Evolutionary conservation across 352 stramenopile genomes (phyloP), one percentile per base, ranked within the genome.

Genomic region (Peronospora farinosa): DNA sequence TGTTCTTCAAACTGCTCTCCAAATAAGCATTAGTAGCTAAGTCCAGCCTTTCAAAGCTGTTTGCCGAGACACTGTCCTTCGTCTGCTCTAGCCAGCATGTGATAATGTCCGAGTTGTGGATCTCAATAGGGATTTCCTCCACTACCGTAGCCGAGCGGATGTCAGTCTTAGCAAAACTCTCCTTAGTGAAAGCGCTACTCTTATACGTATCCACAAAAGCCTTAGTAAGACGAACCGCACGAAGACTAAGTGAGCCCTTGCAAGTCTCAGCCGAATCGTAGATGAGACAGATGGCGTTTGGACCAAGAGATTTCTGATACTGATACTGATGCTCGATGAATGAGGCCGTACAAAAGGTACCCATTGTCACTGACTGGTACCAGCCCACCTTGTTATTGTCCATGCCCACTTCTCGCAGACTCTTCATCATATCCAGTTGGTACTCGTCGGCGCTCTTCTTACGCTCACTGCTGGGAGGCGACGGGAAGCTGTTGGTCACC

Each of bases 391-490:
- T 98, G 74, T 98, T 99, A 76, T 98, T 98, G 70, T 98, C 96
- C 60, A 98, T 96, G 64, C 98, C 98, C 23, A 98, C 81, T 70
- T 98, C 95, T 40, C 93, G 84, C 39, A 99, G 69, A 82, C 97
- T 98, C 74, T 98, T 97, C 94, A 98, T 98, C 96, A 99, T 98
- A 74, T 99, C 93, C 17, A 98, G 81, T 72, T 98, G 93, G 64
- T 97, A 99, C 65, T 98, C 94, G 57, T 98, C 83, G 33, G 78
- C 70, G 21, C 88, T 78, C 31, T 84, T 73, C 58, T 88, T 88
- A 42, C 86, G 83, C 68, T 86, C 79, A 62, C 52, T 74, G 56
- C 57, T 86, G 49, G 74, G 52, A 5, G 95, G 95, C 63, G 96
- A 97, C 30, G 96, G 95, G 74, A 99, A 99, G 58, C 87, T 89